Evolutionary conservation across 1,284 basidiomycete species (phyloP), one percentile per base, ranked within the genome.

Genomic region (Rhodotorula sp.): DNA sequence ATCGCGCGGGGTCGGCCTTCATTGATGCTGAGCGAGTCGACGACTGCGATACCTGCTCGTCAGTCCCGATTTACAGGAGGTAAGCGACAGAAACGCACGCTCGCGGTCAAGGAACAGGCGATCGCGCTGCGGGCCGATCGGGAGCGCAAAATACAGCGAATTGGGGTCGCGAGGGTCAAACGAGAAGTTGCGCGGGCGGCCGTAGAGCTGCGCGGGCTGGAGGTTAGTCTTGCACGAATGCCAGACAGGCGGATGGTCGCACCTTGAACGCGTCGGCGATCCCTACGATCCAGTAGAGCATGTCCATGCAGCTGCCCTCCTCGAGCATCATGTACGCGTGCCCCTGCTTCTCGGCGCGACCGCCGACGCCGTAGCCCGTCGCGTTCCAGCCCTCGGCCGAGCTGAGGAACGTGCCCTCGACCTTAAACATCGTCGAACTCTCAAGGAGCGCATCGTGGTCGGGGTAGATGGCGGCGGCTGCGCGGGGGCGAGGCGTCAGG

Each of bases 261-360:
- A 78, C 78, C 67, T 73, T 78, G 75, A 80, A 76, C 25, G 67
- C 71, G 39, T 75, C 72, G 22, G 64, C 68, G 32, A 72, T 21
- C 76, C 91, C 93, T 70, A 94, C 88, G 65, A 97, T 84, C 95
- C 96, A 99, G 80, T 90, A 91, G 76, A 98, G 85, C 92, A 98
- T 96, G 81, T 95, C 94, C 58, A 87, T 86, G 34, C 78, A 79
- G 48, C 80, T 78, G 22, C 81, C 81, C 58, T 81, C 79, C 36
- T 73, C 76, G 55, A 77, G 71, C 78, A 78, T 77, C 36, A 77
- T 48, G 10, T 76, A 57, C 7, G 74, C 71, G n/a, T 58, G 74
- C 1, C 72, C 75, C 50, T 78, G 75, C 59, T 73, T 74, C 59
- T 77, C 75, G 19, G 70, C 75, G 36, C 75, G 65, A 1, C 80